Evolutionary conservation across 2,329 filamentous ascomycete species (phyloP).

Genomic region (Gnomoniopsis smithogilvyi): DNA sequence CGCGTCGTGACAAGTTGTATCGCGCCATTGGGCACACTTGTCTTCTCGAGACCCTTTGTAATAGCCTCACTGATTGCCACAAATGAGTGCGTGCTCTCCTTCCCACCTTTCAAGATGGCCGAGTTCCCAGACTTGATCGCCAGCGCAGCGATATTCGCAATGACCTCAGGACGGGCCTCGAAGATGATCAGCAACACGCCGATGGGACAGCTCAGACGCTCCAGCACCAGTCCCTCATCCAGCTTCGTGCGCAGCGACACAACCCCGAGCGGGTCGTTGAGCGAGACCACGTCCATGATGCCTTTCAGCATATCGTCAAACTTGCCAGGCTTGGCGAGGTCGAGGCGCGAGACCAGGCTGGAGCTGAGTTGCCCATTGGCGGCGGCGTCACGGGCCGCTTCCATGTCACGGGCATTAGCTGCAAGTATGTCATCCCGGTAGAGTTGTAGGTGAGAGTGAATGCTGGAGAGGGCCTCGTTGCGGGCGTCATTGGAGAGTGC

Average conservation of each 20-base stretch:
- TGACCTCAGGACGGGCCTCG: constrained; percentile 94
- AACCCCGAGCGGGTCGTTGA: constrained; percentile 91
- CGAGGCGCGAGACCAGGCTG: constrained; percentile 83
- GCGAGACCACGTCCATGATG: constrained; percentile 78
- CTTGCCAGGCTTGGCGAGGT: constrained; percentile 82
- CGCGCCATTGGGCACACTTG: constrained; percentile 77
- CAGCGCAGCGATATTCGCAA: constrained; percentile 94
- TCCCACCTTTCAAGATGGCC: constrained; percentile 94
- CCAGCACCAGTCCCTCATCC: constrained; percentile 80
- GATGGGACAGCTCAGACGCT: constrained; percentile 89
- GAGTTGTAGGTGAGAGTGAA: constrained; percentile 71
- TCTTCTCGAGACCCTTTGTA: constrained; percentile 68
- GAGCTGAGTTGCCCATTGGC: constrained; percentile 72
- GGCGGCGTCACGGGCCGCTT: constrained; percentile 69
- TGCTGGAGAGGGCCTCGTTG: constrained; percentile 79
- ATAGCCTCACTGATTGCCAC: constrained; percentile 85
- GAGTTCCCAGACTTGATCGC: constrained; percentile 97
- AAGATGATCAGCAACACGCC: constrained; percentile 98
- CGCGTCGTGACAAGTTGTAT: constrained; percentile 93
- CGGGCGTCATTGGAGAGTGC: constrained; percentile 72
- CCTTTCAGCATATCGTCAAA: constrained; percentile 98
- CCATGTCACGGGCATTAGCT: constrained; percentile 82
- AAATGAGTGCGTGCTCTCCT: constrained; percentile 95
- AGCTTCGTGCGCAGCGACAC: constrained; percentile 79
- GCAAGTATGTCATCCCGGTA: constrained; percentile 74